phyloP scores from a whole-genome alignment of 2,329 filamentous ascomycete species.

The Trichoderma pleuroti region DNA sequence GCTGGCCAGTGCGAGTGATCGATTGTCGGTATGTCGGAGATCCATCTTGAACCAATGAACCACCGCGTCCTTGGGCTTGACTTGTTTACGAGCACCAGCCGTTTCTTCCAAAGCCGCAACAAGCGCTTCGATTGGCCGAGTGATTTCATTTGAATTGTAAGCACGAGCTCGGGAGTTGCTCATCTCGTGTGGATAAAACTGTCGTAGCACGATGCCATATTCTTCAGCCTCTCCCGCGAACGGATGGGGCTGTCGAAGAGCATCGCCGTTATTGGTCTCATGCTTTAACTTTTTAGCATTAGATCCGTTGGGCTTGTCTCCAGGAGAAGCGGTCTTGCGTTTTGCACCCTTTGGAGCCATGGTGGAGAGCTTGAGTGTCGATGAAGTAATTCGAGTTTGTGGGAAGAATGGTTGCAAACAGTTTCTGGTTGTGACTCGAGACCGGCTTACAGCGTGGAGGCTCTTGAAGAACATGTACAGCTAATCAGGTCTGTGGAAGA shows the following conservation, averaged over 20 bases:
- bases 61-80: constrained; percentile 58
- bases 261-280: constrained; percentile 27
- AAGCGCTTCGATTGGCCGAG: constrained; percentile 70
- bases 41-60: constrained; percentile 93
- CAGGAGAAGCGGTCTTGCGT: constrained; percentile 25
- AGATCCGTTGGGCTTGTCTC: constrained; percentile 23
- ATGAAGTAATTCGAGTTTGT: not conserved
- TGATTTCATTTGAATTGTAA: constrained; percentile 67
- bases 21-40: constrained; percentile 71
- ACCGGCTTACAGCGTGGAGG: not conserved
- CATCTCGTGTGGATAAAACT: constrained; percentile 86
- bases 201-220: constrained; percentile 63
- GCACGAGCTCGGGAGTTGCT: constrained; percentile 70
- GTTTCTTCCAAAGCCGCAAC: constrained; percentile 61
- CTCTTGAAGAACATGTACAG: constrained; percentile 11
- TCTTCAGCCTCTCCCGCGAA: constrained; percentile 45
- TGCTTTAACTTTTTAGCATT: constrained; percentile 36
- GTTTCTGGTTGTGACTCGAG: not conserved
- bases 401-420: not conserved
- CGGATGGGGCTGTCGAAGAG: constrained; percentile 45
- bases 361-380: constrained; percentile 11
- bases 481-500: not conserved
- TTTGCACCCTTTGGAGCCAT: constrained; percentile 31
- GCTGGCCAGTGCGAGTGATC: constrained; percentile 62
- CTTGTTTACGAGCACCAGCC: constrained; percentile 45